Evolutionary conservation across 768 basidiomycete species (phyloP), one percentile per base, ranked within the genome.

Genomic region (Trametes sanguinea): DNA sequence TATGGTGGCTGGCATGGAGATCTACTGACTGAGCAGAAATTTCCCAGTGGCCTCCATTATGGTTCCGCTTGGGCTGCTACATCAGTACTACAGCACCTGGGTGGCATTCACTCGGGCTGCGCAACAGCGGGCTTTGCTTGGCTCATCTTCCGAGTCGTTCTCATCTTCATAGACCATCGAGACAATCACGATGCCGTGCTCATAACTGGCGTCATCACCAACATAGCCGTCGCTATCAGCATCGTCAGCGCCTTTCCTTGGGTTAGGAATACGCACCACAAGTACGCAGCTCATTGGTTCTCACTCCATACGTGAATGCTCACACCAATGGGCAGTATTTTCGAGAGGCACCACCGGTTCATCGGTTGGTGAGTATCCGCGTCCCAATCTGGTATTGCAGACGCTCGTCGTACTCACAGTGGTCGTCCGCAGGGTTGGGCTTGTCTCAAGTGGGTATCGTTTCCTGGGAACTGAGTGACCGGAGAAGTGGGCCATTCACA

Each of bases 51-150:
- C 55, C 77, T 7, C 77, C 77, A n/a, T 58, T 78, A 39, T 76
- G 74, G 76, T 76, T 75, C 65, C 72, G 77, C 10, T 67, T 78
- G 1, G 69, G 66, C 8, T 76, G 76, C n/a, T 58, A 78, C 78
- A 5, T 79, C 78, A 0, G 55, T 70, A 13, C 61, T 74, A 30
- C 74, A 80, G 63, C 78, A 79, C 57, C 66, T 79, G 6, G 78
- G 78, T 16, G 78, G 78, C n/a, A 77, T 80, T 45, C 78, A 80
- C 67, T 76, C 75, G 2, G 78, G 78, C 10, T 80, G 78, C 64
- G 77, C 76, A 7, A 61, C 72, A 1, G 77, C 78, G 1, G 78
- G 75, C 27, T 69, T 72, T 32, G 63, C 60, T 30, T 78, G 77
- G 77, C 72, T 78, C 33, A 70, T 75, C 32, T 73, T 75, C 61